Evolutionary conservation across 805 yeast species (phyloP).

Genomic region (Groenewaldozyma tartarivorans): DNA sequence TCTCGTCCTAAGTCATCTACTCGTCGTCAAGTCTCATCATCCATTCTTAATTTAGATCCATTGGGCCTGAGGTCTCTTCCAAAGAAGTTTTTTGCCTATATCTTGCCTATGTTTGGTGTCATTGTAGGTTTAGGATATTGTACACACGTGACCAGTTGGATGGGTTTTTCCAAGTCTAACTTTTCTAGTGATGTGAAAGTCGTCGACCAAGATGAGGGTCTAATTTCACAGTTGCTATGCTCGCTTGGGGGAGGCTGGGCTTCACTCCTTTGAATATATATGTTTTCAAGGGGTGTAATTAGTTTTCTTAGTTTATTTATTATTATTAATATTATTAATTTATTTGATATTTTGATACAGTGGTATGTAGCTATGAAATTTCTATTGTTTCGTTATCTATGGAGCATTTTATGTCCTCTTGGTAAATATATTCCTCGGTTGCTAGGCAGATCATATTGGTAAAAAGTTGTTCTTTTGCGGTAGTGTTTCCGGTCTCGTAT

Average conservation of each 20-base stretch:
- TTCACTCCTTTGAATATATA: conserved; percentile 2
- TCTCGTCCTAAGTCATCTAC: neutral
- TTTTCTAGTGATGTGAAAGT: no score
- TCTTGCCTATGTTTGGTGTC: conserved; percentile 7
- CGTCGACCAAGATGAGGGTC: conserved; percentile 1
- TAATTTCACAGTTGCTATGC: conserved; percentile 4
- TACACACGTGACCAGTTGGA: no score
- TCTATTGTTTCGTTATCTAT: no score
- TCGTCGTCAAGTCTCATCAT: conserved; percentile 7
- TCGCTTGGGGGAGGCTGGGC: conserved; percentile 17
- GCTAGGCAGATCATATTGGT: no score
- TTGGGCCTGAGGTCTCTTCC: conserved; percentile 11
- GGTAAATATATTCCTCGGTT: no score
- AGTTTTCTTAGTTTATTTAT: neutral
- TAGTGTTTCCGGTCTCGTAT: neutral
- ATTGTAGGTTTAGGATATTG: no score
- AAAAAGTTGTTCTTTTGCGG: no score
- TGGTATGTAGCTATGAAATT: no score
- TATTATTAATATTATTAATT: neutral
- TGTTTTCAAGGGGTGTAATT: neutral
- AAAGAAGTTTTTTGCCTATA: conserved; percentile 4
- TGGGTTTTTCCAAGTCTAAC: no score
- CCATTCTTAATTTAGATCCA: conserved; percentile 18
- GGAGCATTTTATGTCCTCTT: no score
- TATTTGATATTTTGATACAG: neutral